These are phyloP conservation scores for Phlegmacium glaucopus DNA, from an alignment of 768 basidiomycete species.

Conservation along the genomic window DNA sequence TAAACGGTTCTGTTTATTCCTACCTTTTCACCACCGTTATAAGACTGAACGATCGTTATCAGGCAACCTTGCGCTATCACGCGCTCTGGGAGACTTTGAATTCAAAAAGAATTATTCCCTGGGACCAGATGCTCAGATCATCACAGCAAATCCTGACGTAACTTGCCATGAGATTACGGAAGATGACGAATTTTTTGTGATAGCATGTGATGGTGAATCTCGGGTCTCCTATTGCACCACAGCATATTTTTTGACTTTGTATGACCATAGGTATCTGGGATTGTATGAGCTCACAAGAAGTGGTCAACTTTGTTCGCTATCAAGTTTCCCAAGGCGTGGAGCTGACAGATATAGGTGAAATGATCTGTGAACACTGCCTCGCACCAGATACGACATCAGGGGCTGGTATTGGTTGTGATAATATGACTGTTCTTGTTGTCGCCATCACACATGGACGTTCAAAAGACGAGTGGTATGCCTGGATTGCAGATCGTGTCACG, in stretches of 20 bases:
- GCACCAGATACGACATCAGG: constrained; percentile 91
- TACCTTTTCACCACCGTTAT: constrained; percentile 1
- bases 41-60: constrained; percentile 4
- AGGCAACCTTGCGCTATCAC: constrained; percentile 95
- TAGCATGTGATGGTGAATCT: constrained; percentile 88
- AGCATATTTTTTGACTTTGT: constrained; percentile 1
- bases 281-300: constrained; percentile 90
- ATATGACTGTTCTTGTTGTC: constrained; percentile 95
- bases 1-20: constrained; percentile 67
- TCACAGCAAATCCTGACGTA: constrained; percentile 93
- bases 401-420: constrained; percentile 95
- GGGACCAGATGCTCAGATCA: constrained; percentile 85
- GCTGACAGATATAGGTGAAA: constrained; percentile 81
- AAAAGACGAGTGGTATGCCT: constrained; percentile 89
- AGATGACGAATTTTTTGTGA: constrained; percentile 95
- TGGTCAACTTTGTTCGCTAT: constrained; percentile 83
- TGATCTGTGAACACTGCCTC: constrained; percentile 88
- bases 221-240: not conserved
- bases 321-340: constrained; percentile 76
- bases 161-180: constrained; percentile 74
- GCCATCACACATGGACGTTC: constrained; percentile 84
- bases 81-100: constrained; percentile 96
- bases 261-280: constrained; percentile 92
- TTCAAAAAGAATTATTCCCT: constrained; percentile 93
- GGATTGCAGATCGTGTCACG: constrained; percentile 83